Evolutionary conservation across 352 stramenopile species (phyloP).

Genomic region (Pythium coloratum): DNA sequence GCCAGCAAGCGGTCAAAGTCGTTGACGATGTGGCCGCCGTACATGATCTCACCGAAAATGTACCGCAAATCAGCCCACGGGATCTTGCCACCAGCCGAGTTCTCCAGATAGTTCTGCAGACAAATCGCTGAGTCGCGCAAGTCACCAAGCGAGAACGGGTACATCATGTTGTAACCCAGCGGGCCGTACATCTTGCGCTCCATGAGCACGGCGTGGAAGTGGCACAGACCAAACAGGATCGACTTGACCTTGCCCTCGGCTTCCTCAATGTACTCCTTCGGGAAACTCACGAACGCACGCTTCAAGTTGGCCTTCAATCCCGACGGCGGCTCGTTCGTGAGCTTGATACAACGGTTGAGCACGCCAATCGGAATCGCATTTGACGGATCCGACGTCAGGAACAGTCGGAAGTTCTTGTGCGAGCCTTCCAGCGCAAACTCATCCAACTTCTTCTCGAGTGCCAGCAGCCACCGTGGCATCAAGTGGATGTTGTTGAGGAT

Average conservation of each 20-base stretch:
- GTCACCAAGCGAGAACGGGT: slow-evolving; percentile 88
- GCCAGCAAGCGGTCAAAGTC: slow-evolving; percentile 78
- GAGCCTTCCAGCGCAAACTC: slow-evolving; percentile 50
- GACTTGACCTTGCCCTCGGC: slow-evolving; percentile 81
- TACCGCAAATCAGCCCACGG: slow-evolving; percentile 91
- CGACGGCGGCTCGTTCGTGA: slow-evolving; percentile 87
- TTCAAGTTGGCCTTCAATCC: slow-evolving; percentile 90
- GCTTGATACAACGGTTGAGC: slow-evolving; percentile 88
- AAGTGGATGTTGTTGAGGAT: slow-evolving; percentile 95
- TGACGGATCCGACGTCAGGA: slow-evolving; percentile 89
- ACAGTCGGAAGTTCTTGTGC: slow-evolving; percentile 84
- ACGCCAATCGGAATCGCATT: slow-evolving; percentile 85
- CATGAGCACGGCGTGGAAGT: slow-evolving; percentile 92
- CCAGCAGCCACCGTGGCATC: slow-evolving; percentile 93
- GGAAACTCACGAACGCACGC: slow-evolving; percentile 78
- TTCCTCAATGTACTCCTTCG: slow-evolving; percentile 76
- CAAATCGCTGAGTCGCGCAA: slow-evolving; percentile 80
- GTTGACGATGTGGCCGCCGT: slow-evolving; percentile 88
- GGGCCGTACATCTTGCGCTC: slow-evolving; percentile 91
- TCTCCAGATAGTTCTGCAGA: slow-evolving; percentile 93
- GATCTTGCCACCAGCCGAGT: slow-evolving; percentile 82
- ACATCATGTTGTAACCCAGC: slow-evolving; percentile 90
- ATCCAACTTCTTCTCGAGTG: slow-evolving; percentile 93
- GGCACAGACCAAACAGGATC: slow-evolving; percentile 90
- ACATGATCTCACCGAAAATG: slow-evolving; percentile 91